Evolutionary conservation across 164 flowering plant genomes (phyloP), one percentile per base, ranked within the genome.

Genomic region (Tetracentron sinense): DNA sequence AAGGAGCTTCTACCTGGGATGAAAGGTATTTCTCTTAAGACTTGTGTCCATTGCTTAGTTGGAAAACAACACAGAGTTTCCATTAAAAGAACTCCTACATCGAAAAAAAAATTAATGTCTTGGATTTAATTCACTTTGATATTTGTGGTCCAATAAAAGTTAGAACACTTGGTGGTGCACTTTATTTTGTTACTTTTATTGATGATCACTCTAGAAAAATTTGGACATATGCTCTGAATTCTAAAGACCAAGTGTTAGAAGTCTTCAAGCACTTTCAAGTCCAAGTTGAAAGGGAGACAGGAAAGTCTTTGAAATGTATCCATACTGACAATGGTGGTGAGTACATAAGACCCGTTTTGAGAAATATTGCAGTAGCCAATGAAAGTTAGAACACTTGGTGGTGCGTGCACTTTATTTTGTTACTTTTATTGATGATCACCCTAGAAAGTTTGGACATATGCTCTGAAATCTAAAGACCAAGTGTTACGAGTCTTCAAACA

Each of bases 151-250:
- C 38, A 28, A 1, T 58, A 22, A 49, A 47, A 23, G 49, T 17
- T 27, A 16, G 20, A 26, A 12, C 44, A 7, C 63, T 28, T 48
- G 61, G 66, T 47, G 63, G 58, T 21, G 47, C 53, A 8, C 14
- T n/a, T 12, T 69, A 69, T 12, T 69, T 62, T 57, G 67, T 62
- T 2, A 69, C 67, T 14, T 69, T 69, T 47, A 66, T 58, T 66
- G 69, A 66, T 66, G 63, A 58, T 51, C 48, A 58, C 49, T 66
- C 50, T 0, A 21, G 63, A 17, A 66, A 66, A 25, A 1, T 58
- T 21, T 66, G 63, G 69, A 62, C 35, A 1, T 48, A 30, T 49
- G 0, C 64, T 26, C 17, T 67, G 1, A 65, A 65, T 15, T 21
- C 61, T 3, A 65, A 65, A 23, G 61, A 65, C 21, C 62, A 65